These are phyloP conservation scores for Talinum fruticosum DNA, from an alignment of 148 eudicot genomes.

Conservation along the genomic window DNA sequence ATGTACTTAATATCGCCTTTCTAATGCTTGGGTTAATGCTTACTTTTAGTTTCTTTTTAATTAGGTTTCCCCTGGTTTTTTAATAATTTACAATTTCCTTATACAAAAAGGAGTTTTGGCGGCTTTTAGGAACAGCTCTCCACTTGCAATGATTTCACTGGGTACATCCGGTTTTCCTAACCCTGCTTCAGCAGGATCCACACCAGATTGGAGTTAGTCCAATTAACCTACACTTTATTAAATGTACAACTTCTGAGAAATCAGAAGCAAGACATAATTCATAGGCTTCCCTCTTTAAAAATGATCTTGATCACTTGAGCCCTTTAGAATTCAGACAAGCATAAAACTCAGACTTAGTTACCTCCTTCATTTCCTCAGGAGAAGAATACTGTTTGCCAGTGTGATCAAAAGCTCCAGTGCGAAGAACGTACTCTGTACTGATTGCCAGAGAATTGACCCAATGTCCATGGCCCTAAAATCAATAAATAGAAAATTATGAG, in stretches of 20 bases:
- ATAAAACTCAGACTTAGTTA: slow-evolving; percentile 28
- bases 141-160: not conserved
- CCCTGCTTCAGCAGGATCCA: not conserved
- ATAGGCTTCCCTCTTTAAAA: not conserved
- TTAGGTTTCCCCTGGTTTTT: not conserved
- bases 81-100: not conserved
- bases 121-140: not conserved
- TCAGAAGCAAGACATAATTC: not conserved
- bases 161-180: not conserved
- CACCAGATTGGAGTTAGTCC: not conserved
- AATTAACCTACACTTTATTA: not conserved
- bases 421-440: slow-evolving; percentile 93
- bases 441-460: slow-evolving; percentile 96
- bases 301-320: not conserved
- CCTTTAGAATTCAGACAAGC: not conserved
- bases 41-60: not conserved
- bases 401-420: slow-evolving; percentile 96
- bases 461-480: slow-evolving; percentile 83
- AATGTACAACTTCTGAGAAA: not conserved
- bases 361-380: slow-evolving; percentile 92
- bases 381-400: slow-evolving; percentile 73
- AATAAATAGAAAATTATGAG: not conserved
- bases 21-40: not conserved
- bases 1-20: too few relatives aligned
- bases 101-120: not conserved